Evolutionary conservation across 2,329 filamentous ascomycete species (phyloP).

Genomic region (Xylaria polymorpha): DNA sequence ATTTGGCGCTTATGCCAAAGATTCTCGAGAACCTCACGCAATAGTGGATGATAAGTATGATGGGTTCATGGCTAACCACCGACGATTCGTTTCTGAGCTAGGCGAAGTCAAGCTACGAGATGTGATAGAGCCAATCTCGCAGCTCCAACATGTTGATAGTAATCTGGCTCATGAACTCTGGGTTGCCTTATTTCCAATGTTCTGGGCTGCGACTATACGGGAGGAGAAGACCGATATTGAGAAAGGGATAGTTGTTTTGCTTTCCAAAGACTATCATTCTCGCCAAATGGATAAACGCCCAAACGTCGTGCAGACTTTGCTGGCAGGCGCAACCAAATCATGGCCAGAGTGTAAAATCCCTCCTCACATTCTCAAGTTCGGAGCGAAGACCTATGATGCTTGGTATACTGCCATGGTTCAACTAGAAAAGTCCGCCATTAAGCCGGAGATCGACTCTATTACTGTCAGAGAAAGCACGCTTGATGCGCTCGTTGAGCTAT

Average conservation of each 20-base stretch:
- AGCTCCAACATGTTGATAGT: constrained; percentile 90
- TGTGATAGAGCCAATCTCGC: constrained; percentile 86
- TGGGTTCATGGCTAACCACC: constrained; percentile 78
- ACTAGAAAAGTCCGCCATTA: constrained; percentile 88
- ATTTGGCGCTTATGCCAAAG: constrained; percentile 78
- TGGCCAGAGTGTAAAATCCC: constrained; percentile 92
- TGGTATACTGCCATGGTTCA: constrained; percentile 97
- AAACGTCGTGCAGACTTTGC: constrained; percentile 92
- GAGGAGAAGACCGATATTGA: constrained; percentile 93
- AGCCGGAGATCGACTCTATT: constrained; percentile 84
- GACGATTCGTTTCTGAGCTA: constrained; percentile 84
- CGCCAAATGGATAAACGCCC: constrained; percentile 94
- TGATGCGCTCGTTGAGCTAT: constrained; percentile 94
- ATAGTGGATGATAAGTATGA: constrained; percentile 89
- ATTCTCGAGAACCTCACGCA: constrained; percentile 69
- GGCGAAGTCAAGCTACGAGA: constrained; percentile 89
- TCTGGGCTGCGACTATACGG: constrained; percentile 87
- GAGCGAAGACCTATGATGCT: constrained; percentile 91
- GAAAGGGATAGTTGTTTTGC: constrained; percentile 86
- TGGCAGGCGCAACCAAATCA: constrained; percentile 87
- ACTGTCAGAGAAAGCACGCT: constrained; percentile 92
- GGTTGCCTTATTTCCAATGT: constrained; percentile 90
- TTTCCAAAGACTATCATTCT: constrained; percentile 96
- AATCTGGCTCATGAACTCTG: constrained; percentile 89
- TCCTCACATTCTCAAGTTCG: constrained; percentile 94